A percentile compares a stretch with the other conserved stretches of the same genome.
Evolutionary conservation across 2,329 filamentous ascomycete genomes (phyloP).

Genomic region (Colletotrichum tropicicola): DNA sequence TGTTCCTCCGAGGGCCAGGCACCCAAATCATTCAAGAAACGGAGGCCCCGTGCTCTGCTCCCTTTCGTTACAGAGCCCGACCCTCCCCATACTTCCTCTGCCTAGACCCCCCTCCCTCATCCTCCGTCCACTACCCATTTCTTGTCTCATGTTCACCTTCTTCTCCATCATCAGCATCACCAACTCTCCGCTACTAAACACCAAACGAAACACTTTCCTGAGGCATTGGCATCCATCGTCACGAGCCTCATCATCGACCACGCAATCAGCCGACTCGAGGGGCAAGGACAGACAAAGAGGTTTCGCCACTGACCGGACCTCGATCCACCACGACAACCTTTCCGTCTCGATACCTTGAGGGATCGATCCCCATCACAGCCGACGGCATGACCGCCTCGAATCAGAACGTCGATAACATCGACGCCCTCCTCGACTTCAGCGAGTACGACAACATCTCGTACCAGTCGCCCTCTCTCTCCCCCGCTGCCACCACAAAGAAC

Average conservation of each 20-base stretch:
- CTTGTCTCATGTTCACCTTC: neutral
- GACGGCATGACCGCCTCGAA: slow-evolving; percentile 44
- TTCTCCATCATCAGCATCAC: neutral
- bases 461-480: slow-evolving; percentile 69
- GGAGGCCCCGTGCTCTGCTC: slow-evolving; percentile 18
- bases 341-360: slow-evolving; percentile 7
- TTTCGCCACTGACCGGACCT: neutral
- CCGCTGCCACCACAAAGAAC: slow-evolving; percentile 60
- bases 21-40: slow-evolving; percentile 28
- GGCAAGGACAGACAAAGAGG: too few relatives aligned
- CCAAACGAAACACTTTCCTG: slow-evolving; percentile 13
- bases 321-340: neutral
- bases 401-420: slow-evolving; percentile 60
- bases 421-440: slow-evolving; percentile 68
- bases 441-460: slow-evolving; percentile 71
- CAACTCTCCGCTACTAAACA: neutral
- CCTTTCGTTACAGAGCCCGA: slow-evolving; percentile 13
- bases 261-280: neutral
- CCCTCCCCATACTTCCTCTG: slow-evolving; percentile 15
- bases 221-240: slow-evolving; percentile 14
- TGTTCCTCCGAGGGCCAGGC: slow-evolving; percentile 27
- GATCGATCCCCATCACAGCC: slow-evolving; percentile 13
- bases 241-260: slow-evolving; percentile 14
- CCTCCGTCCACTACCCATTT: slow-evolving; percentile 11
- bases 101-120: slow-evolving; percentile 16